A percentile compares a stretch with the other conserved stretches of the same genome.
Evolutionary conservation across 2,329 filamentous ascomycete species (phyloP).

Genomic region (Aspergillus fumigatus): DNA sequence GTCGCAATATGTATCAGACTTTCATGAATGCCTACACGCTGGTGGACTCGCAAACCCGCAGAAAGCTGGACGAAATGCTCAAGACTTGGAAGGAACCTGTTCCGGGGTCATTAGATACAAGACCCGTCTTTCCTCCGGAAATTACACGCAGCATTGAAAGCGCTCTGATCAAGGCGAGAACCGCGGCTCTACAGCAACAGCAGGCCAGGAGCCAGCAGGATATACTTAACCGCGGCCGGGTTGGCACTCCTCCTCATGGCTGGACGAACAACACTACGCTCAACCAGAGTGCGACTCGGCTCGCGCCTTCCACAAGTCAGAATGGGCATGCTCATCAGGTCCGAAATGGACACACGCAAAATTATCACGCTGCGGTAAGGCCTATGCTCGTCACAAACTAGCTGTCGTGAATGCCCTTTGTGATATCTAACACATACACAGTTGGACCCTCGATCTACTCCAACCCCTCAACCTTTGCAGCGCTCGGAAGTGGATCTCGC

Average conservation of each 20-base stretch:
- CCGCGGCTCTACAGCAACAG: slow-evolving; percentile 48
- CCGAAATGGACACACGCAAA: slow-evolving; percentile 28
- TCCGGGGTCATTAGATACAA: slow-evolving; percentile 85
- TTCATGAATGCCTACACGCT: slow-evolving; percentile 96
- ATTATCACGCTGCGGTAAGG: slow-evolving; percentile 21
- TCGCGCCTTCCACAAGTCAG: slow-evolving; percentile 28
- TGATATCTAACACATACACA: slow-evolving; percentile 9
- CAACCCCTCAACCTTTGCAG: slow-evolving; percentile 32
- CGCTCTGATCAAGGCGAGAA: slow-evolving; percentile 78
- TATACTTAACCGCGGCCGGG: slow-evolving; percentile 48
- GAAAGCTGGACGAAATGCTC: slow-evolving; percentile 94
- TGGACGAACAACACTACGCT: slow-evolving; percentile 73
- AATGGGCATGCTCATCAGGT: slow-evolving; percentile 19
- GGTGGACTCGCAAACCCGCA: slow-evolving; percentile 75
- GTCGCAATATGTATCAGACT: slow-evolving; percentile 83
- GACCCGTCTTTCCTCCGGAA: slow-evolving; percentile 84
- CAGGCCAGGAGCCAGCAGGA: slow-evolving; percentile 53
- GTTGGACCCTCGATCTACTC: slow-evolving; percentile 17
- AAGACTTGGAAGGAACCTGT: slow-evolving; percentile 98
- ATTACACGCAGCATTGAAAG: slow-evolving; percentile 89
- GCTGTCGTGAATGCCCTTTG: not conserved
- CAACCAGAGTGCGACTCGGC: slow-evolving; percentile 48
- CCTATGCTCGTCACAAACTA: not conserved
- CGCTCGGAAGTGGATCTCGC: slow-evolving; percentile 53
- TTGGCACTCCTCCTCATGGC: slow-evolving; percentile 49